These are phyloP conservation scores for Golubevia sp. DNA, from an alignment of 1,284 basidiomycete genomes.

Conservation along the genomic window DNA sequence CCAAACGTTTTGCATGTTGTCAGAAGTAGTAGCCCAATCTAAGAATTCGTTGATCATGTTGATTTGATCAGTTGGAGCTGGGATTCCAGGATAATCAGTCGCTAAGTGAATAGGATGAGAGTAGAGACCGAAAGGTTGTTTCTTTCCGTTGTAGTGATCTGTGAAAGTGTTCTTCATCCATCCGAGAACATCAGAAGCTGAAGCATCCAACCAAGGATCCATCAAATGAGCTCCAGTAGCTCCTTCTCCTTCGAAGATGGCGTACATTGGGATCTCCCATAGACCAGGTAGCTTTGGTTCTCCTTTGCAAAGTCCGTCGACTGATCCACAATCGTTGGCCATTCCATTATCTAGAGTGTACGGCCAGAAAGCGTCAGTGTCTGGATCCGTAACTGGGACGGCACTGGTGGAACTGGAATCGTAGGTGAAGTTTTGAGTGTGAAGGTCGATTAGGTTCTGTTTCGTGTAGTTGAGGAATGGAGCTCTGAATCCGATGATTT, in stretches of 20 bases:
- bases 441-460: slow-evolving; percentile 25
- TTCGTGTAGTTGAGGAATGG: slow-evolving; percentile 50
- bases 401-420: slow-evolving; percentile 31
- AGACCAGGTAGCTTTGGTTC: slow-evolving; percentile 44
- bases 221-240: slow-evolving; percentile 66
- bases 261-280: slow-evolving; percentile 56
- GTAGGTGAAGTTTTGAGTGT: slow-evolving; percentile 33
- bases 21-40: slow-evolving; percentile 70
- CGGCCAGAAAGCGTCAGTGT: slow-evolving; percentile 53
- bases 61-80: slow-evolving; percentile 67
- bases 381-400: slow-evolving; percentile 42
- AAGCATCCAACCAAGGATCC: slow-evolving; percentile 77
- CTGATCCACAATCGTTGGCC: slow-evolving; percentile 50
- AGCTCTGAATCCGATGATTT: slow-evolving; percentile 45
- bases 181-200: slow-evolving; percentile 65
- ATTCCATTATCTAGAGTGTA: slow-evolving; percentile 53
- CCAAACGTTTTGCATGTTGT: slow-evolving; percentile 69
- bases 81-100: slow-evolving; percentile 70
- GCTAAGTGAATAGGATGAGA: slow-evolving; percentile 80
- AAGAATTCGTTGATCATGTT: slow-evolving; percentile 77
- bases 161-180: slow-evolving; percentile 79
- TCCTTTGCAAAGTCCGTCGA: slow-evolving; percentile 37
- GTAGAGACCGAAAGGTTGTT: slow-evolving; percentile 80
- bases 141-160: slow-evolving; percentile 69
- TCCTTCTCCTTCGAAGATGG: slow-evolving; percentile 20